Base-by-base conservation (phyloP, 2,329 filamentous ascomycete genomes). In the Graphilbum sp. region DNA sequence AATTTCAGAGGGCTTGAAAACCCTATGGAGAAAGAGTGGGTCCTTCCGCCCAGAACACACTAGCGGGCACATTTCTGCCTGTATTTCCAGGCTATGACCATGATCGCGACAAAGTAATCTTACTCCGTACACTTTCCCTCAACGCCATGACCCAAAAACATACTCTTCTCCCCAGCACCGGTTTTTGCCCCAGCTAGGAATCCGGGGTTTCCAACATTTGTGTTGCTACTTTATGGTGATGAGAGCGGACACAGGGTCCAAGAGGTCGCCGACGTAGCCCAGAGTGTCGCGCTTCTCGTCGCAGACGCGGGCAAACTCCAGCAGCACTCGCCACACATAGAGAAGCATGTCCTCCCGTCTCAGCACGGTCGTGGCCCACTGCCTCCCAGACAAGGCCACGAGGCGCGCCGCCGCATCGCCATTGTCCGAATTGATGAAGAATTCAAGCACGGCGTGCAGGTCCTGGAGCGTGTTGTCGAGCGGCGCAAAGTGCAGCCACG, bases 401-500 rank as follows among this genome's bases (percentile, higher is more conserved):
- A 58, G 61, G 43, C 62, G 57, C 1, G 75, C 79, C n/a, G 64
- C 63, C 1, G 58, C 56, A 47, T 80, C 73, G 37, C 64, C 62
- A 5, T 52, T 52, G 16, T 48, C 47, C 31, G 66, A 60, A 32
- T 69, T 66, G 33, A 30, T 20, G 42, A 83, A 79, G 53, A 74
- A 83, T 35, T 75, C 69, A 47, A 81, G 56, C 10, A 77, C 62
- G 10, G 67, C 66, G 46, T 79, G 82, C 10, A 82, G 52, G 34
- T 84, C 80, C 37, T 69, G 60, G 42, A 73, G 79, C 2, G 69
- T 69, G 49, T 79, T 79, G 52, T 82, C 75, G 49, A 85, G 64
- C 2, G 80, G 79, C 1, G 76, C 70, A 47, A 80, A 85, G 54
- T 86, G 80, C 44, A 69, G 60, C 79, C 79, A 86, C 0, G 77